Conservation (phyloP, 106 monocot genomes). For the Gastrodia elata region DNA sequence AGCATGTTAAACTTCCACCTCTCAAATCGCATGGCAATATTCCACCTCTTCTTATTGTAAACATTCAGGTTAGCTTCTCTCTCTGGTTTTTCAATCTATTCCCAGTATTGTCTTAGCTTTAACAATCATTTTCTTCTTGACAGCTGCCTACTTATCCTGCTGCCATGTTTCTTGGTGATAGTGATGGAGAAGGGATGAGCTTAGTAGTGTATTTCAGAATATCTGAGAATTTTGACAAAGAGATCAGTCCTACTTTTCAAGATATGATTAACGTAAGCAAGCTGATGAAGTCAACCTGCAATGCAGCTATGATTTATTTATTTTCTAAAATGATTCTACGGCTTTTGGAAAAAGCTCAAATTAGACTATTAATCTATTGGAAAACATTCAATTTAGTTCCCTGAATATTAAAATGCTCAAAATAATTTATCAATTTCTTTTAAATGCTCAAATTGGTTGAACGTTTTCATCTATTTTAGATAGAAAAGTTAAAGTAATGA, state of each 20-base stretch:
- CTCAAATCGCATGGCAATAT: slow-evolving; percentile 40
- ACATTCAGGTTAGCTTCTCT: slow-evolving; percentile 53
- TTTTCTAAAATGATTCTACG: too few species aligned
- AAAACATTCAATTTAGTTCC: too few species aligned
- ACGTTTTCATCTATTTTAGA: too few species aligned
- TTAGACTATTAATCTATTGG: too few species aligned
- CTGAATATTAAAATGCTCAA: too few species aligned
- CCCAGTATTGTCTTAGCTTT: not conserved
- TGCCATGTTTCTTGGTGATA: slow-evolving; percentile 70
- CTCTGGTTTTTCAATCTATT: not conserved
- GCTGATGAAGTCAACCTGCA: not conserved
- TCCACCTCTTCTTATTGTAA: slow-evolving; percentile 64
- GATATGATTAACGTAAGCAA: slow-evolving; percentile 54
- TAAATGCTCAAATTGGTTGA: too few species aligned
- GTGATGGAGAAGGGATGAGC: slow-evolving; percentile 77
- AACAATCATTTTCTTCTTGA: not conserved
- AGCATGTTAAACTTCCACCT: slow-evolving; percentile 54
- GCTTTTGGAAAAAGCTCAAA: too few species aligned
- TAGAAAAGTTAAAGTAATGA: too few species aligned
- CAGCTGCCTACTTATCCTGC: slow-evolving; percentile 83
- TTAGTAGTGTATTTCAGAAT: slow-evolving; percentile 72
- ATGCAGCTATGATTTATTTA: too few species aligned
- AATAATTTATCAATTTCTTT: too few species aligned
- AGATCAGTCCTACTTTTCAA: slow-evolving; percentile 38
- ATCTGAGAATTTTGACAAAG: slow-evolving; percentile 56